Evolutionary conservation across 1,139 yeast species (phyloP), one percentile per base, ranked within the genome.

Genomic region (Protomyces pachydermus): DNA sequence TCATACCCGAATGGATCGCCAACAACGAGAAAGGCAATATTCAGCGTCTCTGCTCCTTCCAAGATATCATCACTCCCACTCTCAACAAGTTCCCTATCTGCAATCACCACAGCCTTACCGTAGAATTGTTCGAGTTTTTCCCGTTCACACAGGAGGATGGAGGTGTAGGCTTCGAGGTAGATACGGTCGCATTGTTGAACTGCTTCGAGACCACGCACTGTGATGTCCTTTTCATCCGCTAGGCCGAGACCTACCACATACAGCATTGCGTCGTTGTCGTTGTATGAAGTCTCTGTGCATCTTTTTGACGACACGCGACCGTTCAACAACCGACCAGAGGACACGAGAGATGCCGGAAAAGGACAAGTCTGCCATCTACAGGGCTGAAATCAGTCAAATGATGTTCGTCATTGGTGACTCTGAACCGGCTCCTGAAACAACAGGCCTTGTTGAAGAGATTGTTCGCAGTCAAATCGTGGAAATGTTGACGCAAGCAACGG

Each of bases 381-480:
- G 58, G 53, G 60, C 63, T 10, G 76, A 74, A 65, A 74, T 74
- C 61, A 76, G 74, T 63, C 76, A 74, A 78, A 95, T 93, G 98
- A 93, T 93, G 99, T 93, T 95, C 78, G 98, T 93, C 66, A 83
- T 88, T 67, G 99, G 98, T 39, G 98, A 93, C 75, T 89, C 88
- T 70, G 98, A 93, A 71, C 95, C 98, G 1, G 96, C 97, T 0
- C 81, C 87, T 9, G 96, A 89, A 69, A 90, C 97, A 0, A 89
- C 97, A 0, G 85, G 95, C 10, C 76, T 93, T 65, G 90, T 93
- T 53, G 99, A 93, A 73, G 98, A 93, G 73, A 90, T 93, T 62
- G 98, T 93, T 1, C 81, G 96, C 57, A 95, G 95, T 0, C 98
- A 93, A 75, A 98, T 95, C 46, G 86, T 91, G 54, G 97, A 93